phyloP scores from a whole-genome alignment of 179 eudicot species.

The Sideroxylon spinosum region DNA sequence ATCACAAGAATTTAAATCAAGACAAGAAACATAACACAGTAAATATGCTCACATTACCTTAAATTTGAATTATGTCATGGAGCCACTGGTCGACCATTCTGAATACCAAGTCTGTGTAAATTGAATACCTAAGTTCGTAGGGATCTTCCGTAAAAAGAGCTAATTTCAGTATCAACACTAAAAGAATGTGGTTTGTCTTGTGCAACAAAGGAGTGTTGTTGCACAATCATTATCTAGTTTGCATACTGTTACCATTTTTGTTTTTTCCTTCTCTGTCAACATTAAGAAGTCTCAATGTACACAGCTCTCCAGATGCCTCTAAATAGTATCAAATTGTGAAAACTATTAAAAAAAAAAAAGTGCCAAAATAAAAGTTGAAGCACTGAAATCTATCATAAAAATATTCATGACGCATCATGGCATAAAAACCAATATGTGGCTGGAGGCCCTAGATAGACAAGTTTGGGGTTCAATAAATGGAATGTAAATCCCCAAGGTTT shows the following conservation, averaged over 20 bases:
- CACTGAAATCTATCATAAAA: not conserved
- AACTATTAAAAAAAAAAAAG: not conserved
- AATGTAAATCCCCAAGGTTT: too few species aligned
- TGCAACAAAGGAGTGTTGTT: not conserved
- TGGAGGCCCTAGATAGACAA: not conserved
- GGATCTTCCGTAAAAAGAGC: not conserved
- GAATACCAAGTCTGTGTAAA: not conserved
- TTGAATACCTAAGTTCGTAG: not conserved
- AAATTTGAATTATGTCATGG: not conserved
- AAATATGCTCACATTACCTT: not conserved
- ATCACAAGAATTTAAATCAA: not conserved
- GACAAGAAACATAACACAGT: not conserved
- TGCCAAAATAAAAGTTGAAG: not conserved
- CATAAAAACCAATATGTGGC: not conserved
- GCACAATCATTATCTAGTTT: not conserved
- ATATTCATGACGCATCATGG: not conserved
- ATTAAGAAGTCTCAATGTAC: not conserved
- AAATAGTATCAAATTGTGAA: not conserved
- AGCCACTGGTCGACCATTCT: slow-evolving; percentile 1
- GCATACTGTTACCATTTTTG: not conserved
- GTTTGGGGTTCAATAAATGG: not conserved
- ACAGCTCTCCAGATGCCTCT: not conserved
- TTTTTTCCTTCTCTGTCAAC: not conserved
- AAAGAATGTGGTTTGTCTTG: not conserved
- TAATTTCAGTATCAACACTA: not conserved